These are phyloP conservation scores for Candida tetrigidarum DNA, from an alignment of 1,139 yeast genomes.

Conservation along the genomic window DNA sequence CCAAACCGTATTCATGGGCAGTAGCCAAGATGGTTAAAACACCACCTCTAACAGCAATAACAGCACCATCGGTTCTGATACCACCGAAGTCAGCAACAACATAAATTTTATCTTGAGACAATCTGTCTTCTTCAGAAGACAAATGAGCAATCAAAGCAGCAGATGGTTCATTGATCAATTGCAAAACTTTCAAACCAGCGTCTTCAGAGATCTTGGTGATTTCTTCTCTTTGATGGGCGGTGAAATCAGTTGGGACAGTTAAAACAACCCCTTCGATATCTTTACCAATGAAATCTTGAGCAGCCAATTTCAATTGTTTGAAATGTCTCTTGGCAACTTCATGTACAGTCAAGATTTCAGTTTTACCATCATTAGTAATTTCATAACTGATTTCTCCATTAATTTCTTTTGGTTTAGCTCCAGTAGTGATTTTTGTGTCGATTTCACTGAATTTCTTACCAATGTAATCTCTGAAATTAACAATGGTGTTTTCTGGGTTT, in stretches of 20 bases:
- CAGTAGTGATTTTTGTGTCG: constrained; percentile 62
- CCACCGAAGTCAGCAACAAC: constrained; percentile 99
- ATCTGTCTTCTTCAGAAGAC: constrained; percentile 55
- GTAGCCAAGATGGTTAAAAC: constrained; percentile 88
- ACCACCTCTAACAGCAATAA: constrained; percentile 92
- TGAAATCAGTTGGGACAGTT: constrained; percentile 90
- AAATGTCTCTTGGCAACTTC: constrained; percentile 87
- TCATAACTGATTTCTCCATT: constrained; percentile 76
- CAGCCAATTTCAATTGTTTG: constrained; percentile 81
- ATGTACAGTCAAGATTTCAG: constrained; percentile 61
- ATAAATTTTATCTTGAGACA: constrained; percentile 73
- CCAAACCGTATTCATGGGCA: constrained; percentile 79
- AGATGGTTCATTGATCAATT: constrained; percentile 90
- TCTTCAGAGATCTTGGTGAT: constrained; percentile 63
- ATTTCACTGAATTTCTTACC: constrained; percentile 76
- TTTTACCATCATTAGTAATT: constrained; percentile 51
- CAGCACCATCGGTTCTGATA: constrained; percentile 94
- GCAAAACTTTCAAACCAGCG: constrained; percentile 82
- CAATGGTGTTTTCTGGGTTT: constrained; percentile 84
- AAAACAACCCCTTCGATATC: constrained; percentile 81
- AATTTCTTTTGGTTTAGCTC: constrained; percentile 68
- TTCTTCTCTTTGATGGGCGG: constrained; percentile 70
- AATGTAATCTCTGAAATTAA: constrained; percentile 91
- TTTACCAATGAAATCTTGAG: constrained; percentile 90
- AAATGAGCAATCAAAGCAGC: constrained; percentile 88